Evolutionary conservation across 2,329 filamentous ascomycete species (phyloP), one percentile per base, ranked within the genome.

Genomic region (Ceratocystis diversiconidia): DNA sequence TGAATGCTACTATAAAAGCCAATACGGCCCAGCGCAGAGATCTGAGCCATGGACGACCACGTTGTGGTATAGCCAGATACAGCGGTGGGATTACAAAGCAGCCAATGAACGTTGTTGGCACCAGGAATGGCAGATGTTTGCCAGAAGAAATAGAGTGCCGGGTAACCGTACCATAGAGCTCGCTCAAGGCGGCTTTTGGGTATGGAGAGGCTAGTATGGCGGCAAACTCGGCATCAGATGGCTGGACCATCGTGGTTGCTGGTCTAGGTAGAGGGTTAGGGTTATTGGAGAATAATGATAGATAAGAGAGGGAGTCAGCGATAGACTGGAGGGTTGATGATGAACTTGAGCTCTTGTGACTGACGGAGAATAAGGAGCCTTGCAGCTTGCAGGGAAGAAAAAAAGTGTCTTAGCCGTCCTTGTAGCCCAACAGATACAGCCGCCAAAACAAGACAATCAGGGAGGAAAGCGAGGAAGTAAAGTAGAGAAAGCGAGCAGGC

Each of bases 31-130:
- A 85, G 62, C 75, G 70, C 5, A 62, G 36, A 55, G 79, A 73
- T 41, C 77, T 75, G 7, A 70, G 74, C 64, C 64, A 62, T 12
- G 69, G 81, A 82, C 10, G 84, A 69, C 79, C 79, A 41, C 72
- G 75, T 70, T 86, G 82, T 1, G 82, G 81, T 67, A 86, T 75
- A 61, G 79, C 73, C 15, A 86, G 76, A 72, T 84, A 87, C 2
- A 82, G 68, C 0, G 78, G 72, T 0, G 82, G 80, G 1, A 86
- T 65, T 52, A 83, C 61, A 57, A 80, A 74, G 32, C 76, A 71
- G 2, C 77, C 79, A 25, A 82, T 67, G 5, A 84, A 66, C 65
- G 77, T 74, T 66, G 81, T 79, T 0, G 82, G 83, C 6, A 85
- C 48, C 19, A 85, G 70, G 19, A 85, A 74, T 1, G 81, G 82